Percentiles rank a stretch among this genome's conserved stretches.
Evolutionary conservation across 768 basidiomycete species (phyloP).

Genomic region (Lentinula detonsa): DNA sequence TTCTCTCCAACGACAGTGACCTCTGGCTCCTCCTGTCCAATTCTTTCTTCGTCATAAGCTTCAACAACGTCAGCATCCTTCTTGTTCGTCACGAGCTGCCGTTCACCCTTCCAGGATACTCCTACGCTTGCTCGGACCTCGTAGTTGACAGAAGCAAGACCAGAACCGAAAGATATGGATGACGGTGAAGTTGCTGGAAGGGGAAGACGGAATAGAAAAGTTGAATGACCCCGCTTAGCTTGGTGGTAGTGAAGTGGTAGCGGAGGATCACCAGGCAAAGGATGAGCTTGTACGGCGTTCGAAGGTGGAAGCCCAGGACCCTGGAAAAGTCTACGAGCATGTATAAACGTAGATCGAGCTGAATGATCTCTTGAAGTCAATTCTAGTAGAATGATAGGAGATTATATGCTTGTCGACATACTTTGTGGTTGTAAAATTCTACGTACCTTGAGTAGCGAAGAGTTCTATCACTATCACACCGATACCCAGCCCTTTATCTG

Average conservation of each 20-base stretch:
- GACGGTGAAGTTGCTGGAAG: constrained; percentile 63
- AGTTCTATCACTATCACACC: constrained; percentile 75
- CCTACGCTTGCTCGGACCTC: constrained; percentile 68
- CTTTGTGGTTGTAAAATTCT: neutral
- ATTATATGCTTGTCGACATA: neutral
- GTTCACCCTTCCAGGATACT: constrained; percentile 73
- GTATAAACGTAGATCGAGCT: constrained; percentile 73
- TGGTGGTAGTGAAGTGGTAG: constrained; percentile 63
- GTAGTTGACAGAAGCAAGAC: constrained; percentile 64
- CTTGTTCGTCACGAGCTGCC: constrained; percentile 57
- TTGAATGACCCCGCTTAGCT: constrained; percentile 70
- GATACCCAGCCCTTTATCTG: constrained; percentile 70
- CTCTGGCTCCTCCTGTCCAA: constrained; percentile 40
- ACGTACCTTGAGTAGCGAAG: constrained; percentile 63
- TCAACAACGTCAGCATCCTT: constrained; percentile 64
- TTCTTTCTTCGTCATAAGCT: constrained; percentile 30
- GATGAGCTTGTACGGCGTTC: constrained; percentile 69
- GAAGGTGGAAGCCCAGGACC: constrained; percentile 79
- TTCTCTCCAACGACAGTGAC: constrained; percentile 66
- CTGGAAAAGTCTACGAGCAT: constrained; percentile 68
- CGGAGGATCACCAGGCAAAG: constrained; percentile 48
- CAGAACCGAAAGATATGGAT: constrained; percentile 64
- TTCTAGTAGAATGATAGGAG: constrained; percentile 34
- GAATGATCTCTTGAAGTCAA: constrained; percentile 74
- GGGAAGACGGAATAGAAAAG: constrained; percentile 77